Evolutionary conservation across 495 filamentous ascomycete genomes (phyloP).

Genomic region (Evernia prunastri): DNA sequence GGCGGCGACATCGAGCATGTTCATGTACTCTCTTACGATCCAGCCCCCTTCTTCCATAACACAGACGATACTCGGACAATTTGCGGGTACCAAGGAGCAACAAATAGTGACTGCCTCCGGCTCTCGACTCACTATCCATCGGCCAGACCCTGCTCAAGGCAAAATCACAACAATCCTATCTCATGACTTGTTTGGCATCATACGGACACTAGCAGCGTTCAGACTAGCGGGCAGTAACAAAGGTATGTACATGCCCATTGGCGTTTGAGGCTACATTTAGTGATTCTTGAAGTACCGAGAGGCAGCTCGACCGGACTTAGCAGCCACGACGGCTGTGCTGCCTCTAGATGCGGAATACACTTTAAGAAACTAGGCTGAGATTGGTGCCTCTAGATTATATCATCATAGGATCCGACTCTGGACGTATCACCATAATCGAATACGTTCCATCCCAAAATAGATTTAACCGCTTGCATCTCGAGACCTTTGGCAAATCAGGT

Average conservation of each 20-base stretch:
- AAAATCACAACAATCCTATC: constrained; percentile 80
- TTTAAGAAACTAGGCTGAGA: constrained; percentile 54
- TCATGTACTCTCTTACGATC: constrained; percentile 93
- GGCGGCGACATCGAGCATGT: constrained; percentile 96
- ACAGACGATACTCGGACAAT: constrained; percentile 87
- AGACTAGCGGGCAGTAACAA: constrained; percentile 88
- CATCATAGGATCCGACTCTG: constrained; percentile 90
- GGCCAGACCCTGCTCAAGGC: constrained; percentile 75
- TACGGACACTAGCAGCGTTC: constrained; percentile 79
- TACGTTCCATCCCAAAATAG: constrained; percentile 81
- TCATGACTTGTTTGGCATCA: constrained; percentile 93
- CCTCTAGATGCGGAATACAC: constrained; percentile 27
- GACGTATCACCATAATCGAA: constrained; percentile 88
- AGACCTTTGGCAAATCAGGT: constrained; percentile 98
- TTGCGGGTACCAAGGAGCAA: constrained; percentile 89
- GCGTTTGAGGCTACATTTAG: constrained; percentile 70
- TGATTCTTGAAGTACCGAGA: constrained; percentile 77
- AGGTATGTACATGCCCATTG: constrained; percentile 62
- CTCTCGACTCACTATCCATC: constrained; percentile 78
- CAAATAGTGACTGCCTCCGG: constrained; percentile 94
- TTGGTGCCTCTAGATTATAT: constrained; percentile 71
- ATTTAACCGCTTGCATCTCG: constrained; percentile 83
- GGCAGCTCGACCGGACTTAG: constrained; percentile 40
- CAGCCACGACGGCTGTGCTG: constrained; percentile 22
- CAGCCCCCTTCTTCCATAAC: constrained; percentile 82